Conservation (phyloP, 371 early-diverging fungal genomes). For the Parasitella parasitica region DNA sequence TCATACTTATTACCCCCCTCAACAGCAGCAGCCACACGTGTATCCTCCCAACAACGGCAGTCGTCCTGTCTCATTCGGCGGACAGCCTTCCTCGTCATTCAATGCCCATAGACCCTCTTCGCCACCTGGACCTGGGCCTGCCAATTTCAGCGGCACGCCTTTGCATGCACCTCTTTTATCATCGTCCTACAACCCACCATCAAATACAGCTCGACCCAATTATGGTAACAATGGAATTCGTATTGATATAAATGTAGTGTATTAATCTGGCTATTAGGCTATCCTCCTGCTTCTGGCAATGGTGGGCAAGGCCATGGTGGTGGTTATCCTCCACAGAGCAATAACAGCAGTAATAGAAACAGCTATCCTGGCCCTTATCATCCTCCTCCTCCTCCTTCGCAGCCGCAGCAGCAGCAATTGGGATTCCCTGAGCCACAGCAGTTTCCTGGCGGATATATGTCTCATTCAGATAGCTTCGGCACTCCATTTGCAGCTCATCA, state of each 20-base stretch:
- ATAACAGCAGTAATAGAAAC: slow-evolving; percentile 9
- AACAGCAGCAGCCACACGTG: not conserved
- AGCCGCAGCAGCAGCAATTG: slow-evolving; percentile 2
- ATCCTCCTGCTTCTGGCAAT: slow-evolving; percentile 10
- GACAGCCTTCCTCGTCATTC: slow-evolving; percentile 17
- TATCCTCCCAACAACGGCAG: not conserved
- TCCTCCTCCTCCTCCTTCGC: slow-evolving; percentile 2
- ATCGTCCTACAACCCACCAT: slow-evolving; percentile 21
- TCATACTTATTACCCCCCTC: slow-evolving; percentile 8
- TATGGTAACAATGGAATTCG: slow-evolving; percentile 12
- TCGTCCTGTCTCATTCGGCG: slow-evolving; percentile 16
- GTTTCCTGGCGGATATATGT: slow-evolving; percentile 11
- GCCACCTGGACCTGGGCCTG: slow-evolving; percentile 2
- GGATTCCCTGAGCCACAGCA: slow-evolving; percentile 31
- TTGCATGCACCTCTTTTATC: slow-evolving; percentile 25
- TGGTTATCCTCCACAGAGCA: slow-evolving; percentile 8
- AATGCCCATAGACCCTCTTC: slow-evolving; percentile 22
- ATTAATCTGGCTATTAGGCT: not conserved
- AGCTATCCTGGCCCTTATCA: slow-evolving; percentile 12
- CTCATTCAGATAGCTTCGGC: slow-evolving; percentile 18
- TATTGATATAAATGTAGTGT: too few species aligned
- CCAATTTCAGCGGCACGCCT: not conserved
- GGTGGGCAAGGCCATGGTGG: not conserved
- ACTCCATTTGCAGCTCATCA: slow-evolving; percentile 37
- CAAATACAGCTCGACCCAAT: not conserved